Conservation (phyloP, 2,329 filamentous ascomycete species). For the Metarhizium rileyi region DNA sequence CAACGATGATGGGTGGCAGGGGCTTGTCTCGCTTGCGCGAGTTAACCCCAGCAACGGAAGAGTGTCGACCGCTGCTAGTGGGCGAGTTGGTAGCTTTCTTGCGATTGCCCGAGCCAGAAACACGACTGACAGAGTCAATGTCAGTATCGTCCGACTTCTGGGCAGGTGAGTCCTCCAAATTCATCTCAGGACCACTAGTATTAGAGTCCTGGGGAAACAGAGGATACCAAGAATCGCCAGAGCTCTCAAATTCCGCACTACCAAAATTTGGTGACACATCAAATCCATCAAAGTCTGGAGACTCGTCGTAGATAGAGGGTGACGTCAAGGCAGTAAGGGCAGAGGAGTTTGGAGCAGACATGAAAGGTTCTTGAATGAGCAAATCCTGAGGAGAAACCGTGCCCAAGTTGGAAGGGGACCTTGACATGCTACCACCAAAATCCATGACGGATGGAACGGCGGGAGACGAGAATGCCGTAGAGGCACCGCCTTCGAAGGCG, state of each 20-base stretch:
- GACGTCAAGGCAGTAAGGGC: constrained; percentile 79
- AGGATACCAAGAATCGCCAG: constrained; percentile 57
- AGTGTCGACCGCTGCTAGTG: constrained; percentile 45
- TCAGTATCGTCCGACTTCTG: constrained; percentile 40
- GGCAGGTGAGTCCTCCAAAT: constrained; percentile 32
- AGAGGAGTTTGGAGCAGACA: constrained; percentile 72
- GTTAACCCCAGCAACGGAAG: constrained; percentile 59
- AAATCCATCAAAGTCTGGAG: constrained; percentile 64
- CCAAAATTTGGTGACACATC: constrained; percentile 73
- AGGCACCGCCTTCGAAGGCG: constrained; percentile 42
- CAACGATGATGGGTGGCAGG: constrained; percentile 66
- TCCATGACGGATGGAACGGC: constrained; percentile 42
- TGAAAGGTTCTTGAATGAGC: constrained; percentile 55
- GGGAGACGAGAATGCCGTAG: constrained; percentile 45
- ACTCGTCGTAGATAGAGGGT: constrained; percentile 68
- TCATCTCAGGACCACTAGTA: constrained; percentile 15
- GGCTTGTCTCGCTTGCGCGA: constrained; percentile 72
- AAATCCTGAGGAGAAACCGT: constrained; percentile 84
- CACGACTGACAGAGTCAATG: constrained; percentile 32
- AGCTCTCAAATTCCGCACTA: constrained; percentile 42
- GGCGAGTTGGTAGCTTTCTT: constrained; percentile 39
- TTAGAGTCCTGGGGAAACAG: constrained; percentile 52
- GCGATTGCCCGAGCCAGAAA: constrained; percentile 28
- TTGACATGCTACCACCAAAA: constrained; percentile 35
- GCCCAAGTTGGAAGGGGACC: constrained; percentile 44